phyloP scores from a whole-genome alignment of 495 filamentous ascomycete genomes.

The Neurospora intermedia region DNA sequence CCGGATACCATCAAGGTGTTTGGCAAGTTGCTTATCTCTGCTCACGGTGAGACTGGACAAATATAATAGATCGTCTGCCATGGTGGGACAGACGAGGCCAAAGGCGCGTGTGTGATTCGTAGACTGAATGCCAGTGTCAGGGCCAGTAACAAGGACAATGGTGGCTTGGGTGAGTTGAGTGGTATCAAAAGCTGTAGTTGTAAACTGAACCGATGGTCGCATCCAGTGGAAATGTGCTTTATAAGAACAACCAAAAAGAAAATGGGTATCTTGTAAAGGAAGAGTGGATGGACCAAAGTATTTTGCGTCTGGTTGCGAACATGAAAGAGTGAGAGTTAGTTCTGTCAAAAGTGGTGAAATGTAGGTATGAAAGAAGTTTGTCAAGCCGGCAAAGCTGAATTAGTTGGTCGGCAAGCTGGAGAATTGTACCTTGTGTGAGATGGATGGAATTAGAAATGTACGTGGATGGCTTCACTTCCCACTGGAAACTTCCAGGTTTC shows the following conservation, averaged over 20 bases:
- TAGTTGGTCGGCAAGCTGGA: not conserved
- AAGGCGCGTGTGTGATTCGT: not conserved
- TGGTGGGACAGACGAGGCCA: not conserved
- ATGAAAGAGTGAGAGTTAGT: not conserved
- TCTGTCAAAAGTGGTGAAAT: not conserved
- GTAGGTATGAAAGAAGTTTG: not conserved
- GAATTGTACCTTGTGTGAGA: not conserved
- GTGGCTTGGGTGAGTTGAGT: not conserved
- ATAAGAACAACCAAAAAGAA: not conserved
- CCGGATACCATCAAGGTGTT: slow-evolving; percentile 6
- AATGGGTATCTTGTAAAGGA: not conserved
- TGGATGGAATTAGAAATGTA: not conserved
- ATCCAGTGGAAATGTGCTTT: not conserved
- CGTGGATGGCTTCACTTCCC: not conserved
- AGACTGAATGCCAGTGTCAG: not conserved
- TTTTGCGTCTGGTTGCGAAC: not conserved
- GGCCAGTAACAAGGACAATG: not conserved
- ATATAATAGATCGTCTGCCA: not conserved
- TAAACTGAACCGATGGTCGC: not conserved
- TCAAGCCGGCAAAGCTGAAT: not conserved
- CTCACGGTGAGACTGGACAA: slow-evolving; percentile 9
- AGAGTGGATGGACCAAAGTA: not conserved
- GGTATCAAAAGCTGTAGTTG: not conserved
- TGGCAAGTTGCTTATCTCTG: slow-evolving; percentile 9
- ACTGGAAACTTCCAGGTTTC: not conserved